Evolutionary conservation across 441 rosid genomes (phyloP).

Genomic region (Euphorbia celastroides): DNA sequence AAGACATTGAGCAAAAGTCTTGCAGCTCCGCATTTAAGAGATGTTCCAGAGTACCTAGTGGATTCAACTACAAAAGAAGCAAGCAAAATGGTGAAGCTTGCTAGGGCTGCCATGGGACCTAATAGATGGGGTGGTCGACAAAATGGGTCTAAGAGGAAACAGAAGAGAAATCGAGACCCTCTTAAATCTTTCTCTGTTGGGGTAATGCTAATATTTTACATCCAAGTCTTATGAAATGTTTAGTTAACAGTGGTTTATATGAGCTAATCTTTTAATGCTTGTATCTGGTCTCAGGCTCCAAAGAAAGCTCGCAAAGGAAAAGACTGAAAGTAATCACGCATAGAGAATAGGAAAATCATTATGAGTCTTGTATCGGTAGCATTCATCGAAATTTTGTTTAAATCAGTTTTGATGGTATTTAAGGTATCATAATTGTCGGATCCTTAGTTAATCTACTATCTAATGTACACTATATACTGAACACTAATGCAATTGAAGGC

Average conservation of each 20-base stretch:
- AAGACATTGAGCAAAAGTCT: slow-evolving; percentile 67
- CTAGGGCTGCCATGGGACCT: slow-evolving; percentile 82
- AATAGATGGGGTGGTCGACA: slow-evolving; percentile 30
- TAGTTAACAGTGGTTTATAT: not conserved
- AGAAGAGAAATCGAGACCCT: slow-evolving; percentile 55
- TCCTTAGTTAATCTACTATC: not conserved
- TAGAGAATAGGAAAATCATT: slow-evolving; percentile 29
- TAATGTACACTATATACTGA: no score
- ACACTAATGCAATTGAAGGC: no score
- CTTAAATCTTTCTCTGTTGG: slow-evolving; percentile 60
- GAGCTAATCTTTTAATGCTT: not conserved
- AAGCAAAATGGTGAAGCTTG: slow-evolving; percentile 75
- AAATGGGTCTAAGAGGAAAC: slow-evolving; percentile 42
- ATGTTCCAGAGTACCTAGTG: slow-evolving; percentile 71
- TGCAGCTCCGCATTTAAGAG: slow-evolving; percentile 60
- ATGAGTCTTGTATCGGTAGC: not conserved
- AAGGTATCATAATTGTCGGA: not conserved
- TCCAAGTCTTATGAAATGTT: not conserved
- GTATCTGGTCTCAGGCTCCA: slow-evolving; percentile 25
- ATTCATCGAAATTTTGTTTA: not conserved
- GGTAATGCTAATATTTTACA: slow-evolving; percentile 31
- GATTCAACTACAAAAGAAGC: slow-evolving; percentile 79
- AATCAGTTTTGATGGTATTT: not conserved
- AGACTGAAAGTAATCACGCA: slow-evolving; percentile 22
- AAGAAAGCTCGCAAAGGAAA: slow-evolving; percentile 33